phyloP scores from a whole-genome alignment of 169 alveolate species.

The Amoebophrya sp. region DNA sequence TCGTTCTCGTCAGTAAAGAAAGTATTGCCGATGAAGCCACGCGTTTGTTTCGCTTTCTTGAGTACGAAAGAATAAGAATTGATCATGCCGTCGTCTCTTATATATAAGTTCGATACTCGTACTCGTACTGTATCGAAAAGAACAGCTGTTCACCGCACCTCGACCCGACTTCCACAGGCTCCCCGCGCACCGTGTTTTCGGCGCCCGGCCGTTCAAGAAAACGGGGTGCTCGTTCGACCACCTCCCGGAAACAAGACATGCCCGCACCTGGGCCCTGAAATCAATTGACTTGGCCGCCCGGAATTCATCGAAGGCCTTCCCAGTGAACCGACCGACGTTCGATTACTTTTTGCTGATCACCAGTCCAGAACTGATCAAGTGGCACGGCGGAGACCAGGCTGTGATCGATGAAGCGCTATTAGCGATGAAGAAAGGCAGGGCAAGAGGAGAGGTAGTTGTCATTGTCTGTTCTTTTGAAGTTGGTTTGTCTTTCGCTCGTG shows the following conservation, averaged over 20 bases:
- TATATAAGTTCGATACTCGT: too few relatives aligned
- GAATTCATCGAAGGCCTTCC: not conserved
- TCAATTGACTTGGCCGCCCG: not conserved
- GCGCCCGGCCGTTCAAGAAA: not conserved
- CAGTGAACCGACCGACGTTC: not conserved
- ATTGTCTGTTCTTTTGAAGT: too few relatives aligned
- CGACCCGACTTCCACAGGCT: too few relatives aligned
- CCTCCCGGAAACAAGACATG: not conserved
- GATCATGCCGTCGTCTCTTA: too few relatives aligned
- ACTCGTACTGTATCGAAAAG: too few relatives aligned
- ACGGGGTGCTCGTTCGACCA: not conserved
- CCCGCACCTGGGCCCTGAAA: not conserved
- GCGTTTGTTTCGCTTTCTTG: not conserved
- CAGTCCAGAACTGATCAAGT: not conserved
- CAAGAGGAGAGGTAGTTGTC: too few relatives aligned
- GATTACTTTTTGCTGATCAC: not conserved
- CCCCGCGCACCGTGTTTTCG: not conserved
- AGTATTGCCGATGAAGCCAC: too few relatives aligned
- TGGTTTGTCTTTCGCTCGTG: too few relatives aligned
- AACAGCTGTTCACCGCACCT: too few relatives aligned
- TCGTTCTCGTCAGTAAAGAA: not conserved
- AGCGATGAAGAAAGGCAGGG: not conserved
- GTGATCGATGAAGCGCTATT: not conserved
- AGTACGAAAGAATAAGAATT: not conserved
- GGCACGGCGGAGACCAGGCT: not conserved